These are phyloP conservation scores for Acer negundo DNA, from an alignment of 345 rosid species.

Conservation along the genomic window DNA sequence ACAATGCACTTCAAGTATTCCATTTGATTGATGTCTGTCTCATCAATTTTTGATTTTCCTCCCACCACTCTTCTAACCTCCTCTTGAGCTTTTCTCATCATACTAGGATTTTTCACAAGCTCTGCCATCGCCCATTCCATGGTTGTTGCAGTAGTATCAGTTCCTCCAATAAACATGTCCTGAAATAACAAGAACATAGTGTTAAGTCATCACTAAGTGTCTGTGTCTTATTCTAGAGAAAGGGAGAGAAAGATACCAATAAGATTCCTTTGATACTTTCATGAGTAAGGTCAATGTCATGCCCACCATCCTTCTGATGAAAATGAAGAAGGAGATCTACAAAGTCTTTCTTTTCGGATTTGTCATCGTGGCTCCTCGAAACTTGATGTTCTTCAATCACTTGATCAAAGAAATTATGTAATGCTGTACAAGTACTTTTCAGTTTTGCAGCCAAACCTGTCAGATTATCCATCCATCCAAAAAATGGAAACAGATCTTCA, in stretches of 20 bases:
- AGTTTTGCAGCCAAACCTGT: not conserved
- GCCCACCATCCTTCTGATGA: slow-evolving; percentile 14
- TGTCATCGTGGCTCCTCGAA: not conserved
- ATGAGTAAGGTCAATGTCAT: not conserved
- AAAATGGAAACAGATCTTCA: slow-evolving; percentile 13
- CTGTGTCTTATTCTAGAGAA: no score
- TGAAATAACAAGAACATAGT: not conserved
- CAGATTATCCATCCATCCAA: slow-evolving; percentile 18
- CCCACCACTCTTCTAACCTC: slow-evolving; percentile 10
- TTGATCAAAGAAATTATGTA: not conserved
- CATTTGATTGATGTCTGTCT: slow-evolving; percentile 8
- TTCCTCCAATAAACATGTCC: slow-evolving; percentile 20
- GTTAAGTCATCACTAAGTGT: no score
- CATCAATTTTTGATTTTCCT: not conserved
- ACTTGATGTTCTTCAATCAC: slow-evolving; percentile 14
- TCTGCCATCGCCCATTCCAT: slow-evolving; percentile 19
- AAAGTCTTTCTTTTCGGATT: slow-evolving; percentile 9
- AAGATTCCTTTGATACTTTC: slow-evolving; percentile 20
- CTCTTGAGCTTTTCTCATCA: not conserved
- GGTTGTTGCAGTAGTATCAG: slow-evolving; percentile 9
- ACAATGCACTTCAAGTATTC: slow-evolving; percentile 7
- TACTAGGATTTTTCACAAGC: not conserved
- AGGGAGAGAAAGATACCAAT: not conserved
- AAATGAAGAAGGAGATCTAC: slow-evolving; percentile 16
- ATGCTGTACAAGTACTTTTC: not conserved